Evolutionary conservation across 768 basidiomycete genomes (phyloP).

Genomic region (Tulasnella sp.): DNA sequence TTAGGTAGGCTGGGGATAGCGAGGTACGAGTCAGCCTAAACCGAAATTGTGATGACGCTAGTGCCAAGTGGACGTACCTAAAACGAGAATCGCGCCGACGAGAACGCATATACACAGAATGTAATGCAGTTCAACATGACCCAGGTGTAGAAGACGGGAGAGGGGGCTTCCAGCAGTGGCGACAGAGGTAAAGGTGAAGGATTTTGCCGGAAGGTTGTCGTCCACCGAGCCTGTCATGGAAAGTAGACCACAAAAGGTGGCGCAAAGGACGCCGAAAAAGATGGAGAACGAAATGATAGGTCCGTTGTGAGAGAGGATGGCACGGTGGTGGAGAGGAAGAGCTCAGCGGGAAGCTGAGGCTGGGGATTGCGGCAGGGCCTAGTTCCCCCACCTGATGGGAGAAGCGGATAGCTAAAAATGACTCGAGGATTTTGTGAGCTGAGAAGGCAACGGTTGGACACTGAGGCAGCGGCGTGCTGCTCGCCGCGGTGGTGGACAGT

Average conservation of each 20-base stretch:
- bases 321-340: no score
- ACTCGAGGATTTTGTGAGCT: no score
- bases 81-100: constrained; percentile 51
- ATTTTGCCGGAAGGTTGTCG: not conserved
- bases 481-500: no score
- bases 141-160: not conserved
- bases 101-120: constrained; percentile 59
- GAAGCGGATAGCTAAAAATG: no score
- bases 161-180: not conserved
- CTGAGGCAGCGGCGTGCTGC: no score
- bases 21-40: constrained; percentile 15
- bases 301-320: no score
- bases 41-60: constrained; percentile 12
- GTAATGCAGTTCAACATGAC: constrained; percentile 27
- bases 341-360: no score
- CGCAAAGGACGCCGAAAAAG: not conserved
- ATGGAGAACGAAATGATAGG: not conserved
- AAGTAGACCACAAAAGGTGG: not conserved
- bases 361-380: no score
- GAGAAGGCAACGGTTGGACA: no score
- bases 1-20: constrained; percentile 62
- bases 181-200: not conserved
- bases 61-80: constrained; percentile 42
- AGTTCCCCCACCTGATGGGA: no score
- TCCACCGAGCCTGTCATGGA: not conserved